Base-by-base conservation (phyloP, 306 rosid genomes). In the Cicer cuneatum region DNA sequence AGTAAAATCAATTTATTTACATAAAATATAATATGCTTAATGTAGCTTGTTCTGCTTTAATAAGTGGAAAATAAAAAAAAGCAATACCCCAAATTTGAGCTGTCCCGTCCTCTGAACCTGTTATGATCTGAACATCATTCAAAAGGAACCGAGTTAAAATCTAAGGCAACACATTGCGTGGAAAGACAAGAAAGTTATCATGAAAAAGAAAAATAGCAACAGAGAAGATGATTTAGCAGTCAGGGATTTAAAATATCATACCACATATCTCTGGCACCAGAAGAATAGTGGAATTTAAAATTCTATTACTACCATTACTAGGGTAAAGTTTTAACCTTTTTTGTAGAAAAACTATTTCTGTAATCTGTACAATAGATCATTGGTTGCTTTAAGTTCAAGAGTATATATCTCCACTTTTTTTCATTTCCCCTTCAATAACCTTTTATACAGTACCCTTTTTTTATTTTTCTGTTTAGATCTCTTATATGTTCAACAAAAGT, bases 91-190 rank as follows among this genome's bases (percentile, higher is more conserved):
- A 91, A 69, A 89, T 89, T 48, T 96, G 86, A 70, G 91, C 74
- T 2, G 96, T 89, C 72, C 98, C 94, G 72, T 93, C 97, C 88
- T 93, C 98, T 6, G 98, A 91, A 75, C 98, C 97, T 53, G 97
- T 91, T 81, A 93, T 85, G 74, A 91, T 89, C 97, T 93, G 91
- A 72, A 75, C 45, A 83, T 68, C 45, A 21, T 37, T 81, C 75
- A 71, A 74, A 71, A 39, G 47, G 46, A 78, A 59, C 66, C 29
- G 39, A 47, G 80, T 81, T 63, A 72, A 80, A 76, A 81, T 70
- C 49, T 71, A 11, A 58, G 72, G 63, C 68, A 42, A 33, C 66
- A 59, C 16, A 59, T 42, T 62, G 40, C 47, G 52, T 47, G 38
- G 66, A 45, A 38, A 42, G 66, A 65, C 38, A 70, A 63, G 4